Base-by-base conservation (phyloP, 306 rosid genomes). In the Gillenia trifoliata region DNA sequence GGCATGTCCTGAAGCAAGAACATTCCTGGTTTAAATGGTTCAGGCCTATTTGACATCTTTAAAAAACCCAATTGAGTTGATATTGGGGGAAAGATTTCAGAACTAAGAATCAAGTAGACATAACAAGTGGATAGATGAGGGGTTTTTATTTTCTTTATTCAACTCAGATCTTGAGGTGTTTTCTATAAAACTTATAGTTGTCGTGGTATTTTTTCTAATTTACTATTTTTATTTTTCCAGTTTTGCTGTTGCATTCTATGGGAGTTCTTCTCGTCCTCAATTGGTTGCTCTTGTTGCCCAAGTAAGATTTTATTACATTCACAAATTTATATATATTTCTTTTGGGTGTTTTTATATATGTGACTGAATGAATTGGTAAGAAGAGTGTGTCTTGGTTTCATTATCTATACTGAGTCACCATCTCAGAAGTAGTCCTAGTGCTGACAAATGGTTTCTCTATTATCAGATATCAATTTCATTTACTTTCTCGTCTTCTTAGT, bases 201-300 rank as follows among this genome's bases (percentile, higher is more conserved):
- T 72, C 25, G 6, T 16, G 62, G 76, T 54, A 26, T 73, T 72
- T 79, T 71, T 43, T 72, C 74, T 31, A 72, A 66, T 57, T 75
- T 29, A 34, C 65, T 63, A 31, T 16, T 20, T 1, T 16, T 22
- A 8, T 72, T 36, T 30, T 9, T 43, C 92, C 92, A 93, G 98
- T 76, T 93, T 91, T 73, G 97, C 96, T 41, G 88, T 93, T 79
- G 97, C 97, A 79, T 93, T 93, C 80, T 68, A 73, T 63, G 97
- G 96, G 11, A 85, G 92, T 82, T 73, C 97, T 59, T 81, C 97
- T 85, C 86, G 79, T 70, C 91, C 98, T 71, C 98, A 86, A 65
- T 79, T 93, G 83, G 98, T 93, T 83, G 98, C 97, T 69, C 97
- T 93, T 72, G 79, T 89, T 79, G 97, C 98, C 3, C 98, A 93